Conservation (phyloP, 139 green algal genomes). For the Chlorella sp. region DNA sequence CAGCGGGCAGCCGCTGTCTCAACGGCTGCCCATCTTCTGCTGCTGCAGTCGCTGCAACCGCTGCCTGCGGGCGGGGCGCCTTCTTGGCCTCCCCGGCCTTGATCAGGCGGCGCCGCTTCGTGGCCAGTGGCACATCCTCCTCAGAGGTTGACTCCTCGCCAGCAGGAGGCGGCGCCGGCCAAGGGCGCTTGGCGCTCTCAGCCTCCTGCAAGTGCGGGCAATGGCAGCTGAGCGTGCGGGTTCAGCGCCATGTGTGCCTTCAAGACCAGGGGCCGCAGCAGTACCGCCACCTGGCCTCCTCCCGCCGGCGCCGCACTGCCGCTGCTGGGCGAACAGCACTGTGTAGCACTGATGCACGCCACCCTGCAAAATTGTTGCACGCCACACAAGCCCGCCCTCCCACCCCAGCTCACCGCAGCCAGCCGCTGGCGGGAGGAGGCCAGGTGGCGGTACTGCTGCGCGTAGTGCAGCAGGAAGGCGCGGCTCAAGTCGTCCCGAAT, state of each 20-base stretch:
- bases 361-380: too few species aligned
- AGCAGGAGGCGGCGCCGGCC: too few species aligned
- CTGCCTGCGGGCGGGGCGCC: background rate
- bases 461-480: conserved; percentile 23
- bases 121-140: conserved; percentile 3
- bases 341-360: too few species aligned
- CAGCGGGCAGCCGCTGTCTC: background rate
- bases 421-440: conserved; percentile 24
- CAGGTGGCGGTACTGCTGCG: conserved; percentile 22
- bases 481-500: background rate
- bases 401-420: background rate
- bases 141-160: background rate
- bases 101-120: background rate
- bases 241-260: background rate
- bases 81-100: background rate
- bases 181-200: background rate
- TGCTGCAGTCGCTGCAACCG: background rate
- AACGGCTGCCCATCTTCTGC: background rate
- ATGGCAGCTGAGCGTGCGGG: too few species aligned
- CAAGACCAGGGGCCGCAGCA: too few species aligned
- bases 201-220: background rate
- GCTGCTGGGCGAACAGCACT: too few species aligned
- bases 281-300: too few species aligned
- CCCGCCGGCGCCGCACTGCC: too few species aligned
- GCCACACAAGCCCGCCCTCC: background rate